These are phyloP conservation scores for Hyaloscypha finlandica DNA, from an alignment of 495 filamentous ascomycete species.

Conservation along the genomic window DNA sequence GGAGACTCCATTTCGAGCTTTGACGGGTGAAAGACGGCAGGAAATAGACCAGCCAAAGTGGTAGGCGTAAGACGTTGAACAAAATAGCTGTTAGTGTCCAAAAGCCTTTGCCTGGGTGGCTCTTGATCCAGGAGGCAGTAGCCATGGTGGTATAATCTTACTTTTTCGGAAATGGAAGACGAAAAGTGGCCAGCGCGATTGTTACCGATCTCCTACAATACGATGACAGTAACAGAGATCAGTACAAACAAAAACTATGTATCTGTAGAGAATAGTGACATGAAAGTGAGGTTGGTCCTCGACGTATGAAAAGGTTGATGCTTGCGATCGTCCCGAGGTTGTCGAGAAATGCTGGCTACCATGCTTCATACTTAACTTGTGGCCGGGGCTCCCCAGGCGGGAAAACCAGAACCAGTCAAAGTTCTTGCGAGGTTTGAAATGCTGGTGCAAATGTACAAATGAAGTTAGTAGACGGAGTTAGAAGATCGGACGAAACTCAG, in stretches of 20 bases:
- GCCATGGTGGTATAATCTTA: not conserved
- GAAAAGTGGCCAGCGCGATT: not conserved
- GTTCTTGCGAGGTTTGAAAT: not conserved
- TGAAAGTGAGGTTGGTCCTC: not conserved
- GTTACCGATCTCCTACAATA: not conserved
- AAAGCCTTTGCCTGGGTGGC: constrained; percentile 40
- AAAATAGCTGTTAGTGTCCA: constrained; percentile 35
- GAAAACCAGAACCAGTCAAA: not conserved
- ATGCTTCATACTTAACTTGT: not conserved
- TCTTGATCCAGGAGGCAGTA: constrained; percentile 6
- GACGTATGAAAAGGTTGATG: not conserved
- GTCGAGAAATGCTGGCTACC: not conserved
- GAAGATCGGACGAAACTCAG: not conserved
- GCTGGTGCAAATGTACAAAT: not conserved
- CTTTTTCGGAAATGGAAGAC: no score
- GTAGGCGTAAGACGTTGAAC: constrained; percentile 34
- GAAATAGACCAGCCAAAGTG: constrained; percentile 37
- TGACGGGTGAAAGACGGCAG: constrained; percentile 32
- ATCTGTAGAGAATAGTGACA: not conserved
- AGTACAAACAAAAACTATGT: no score
- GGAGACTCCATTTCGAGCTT: constrained; percentile 31
- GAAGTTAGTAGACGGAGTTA: not conserved
- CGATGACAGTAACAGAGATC: not conserved
- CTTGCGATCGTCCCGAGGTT: not conserved
- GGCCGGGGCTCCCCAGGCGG: not conserved